Evolutionary conservation across 2,329 filamentous ascomycete genomes (phyloP), one percentile per base, ranked within the genome.

Genomic region (Stagonosporopsis tanaceti): DNA sequence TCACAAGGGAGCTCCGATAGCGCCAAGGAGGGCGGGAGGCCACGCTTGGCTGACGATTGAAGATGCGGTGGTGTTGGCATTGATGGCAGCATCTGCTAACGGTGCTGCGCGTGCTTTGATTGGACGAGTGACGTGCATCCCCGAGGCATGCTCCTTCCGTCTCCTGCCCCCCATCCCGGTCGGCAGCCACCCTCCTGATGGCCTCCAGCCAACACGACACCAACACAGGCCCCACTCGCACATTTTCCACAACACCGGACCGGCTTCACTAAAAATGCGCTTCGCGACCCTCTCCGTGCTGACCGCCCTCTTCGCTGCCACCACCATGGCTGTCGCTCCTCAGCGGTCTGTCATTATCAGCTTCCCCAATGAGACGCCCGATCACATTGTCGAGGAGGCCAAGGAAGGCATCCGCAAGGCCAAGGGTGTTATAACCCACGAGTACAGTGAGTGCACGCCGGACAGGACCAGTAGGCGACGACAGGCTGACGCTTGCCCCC

Each of bases 311-410:
- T 79, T 89, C 48, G 81, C 86, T 61, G 82, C 83, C 28, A 74
- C 87, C 59, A 87, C 85, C 60, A 83, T 91, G 67, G 89, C 89
- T 54, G 80, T 81, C 22, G 69, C 77, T 47, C 77, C 80, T 1
- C 84, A 88, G 72, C 91, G 92, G 76, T 85, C 87, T 34, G 87
- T 96, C 62, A 88, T 97, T 67, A 83, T 97, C 69, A 91, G 85
- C 70, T 97, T 92, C 72, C 87, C 89, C 24, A 80, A 87, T 48
- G 82, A 86, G 45, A 89, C 87, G 67, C 89, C 92, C 20, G 80
- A 89, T 62, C 82, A 81, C 34, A 80, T 96, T 34, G 76, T 97
- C 30, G 79, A 87, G 22, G 77, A 90, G 53, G 92, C 91, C 41
- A 95, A 89, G 81, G 78, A 89, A 39, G 85, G 86, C 2, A 88